Conservation (phyloP, 257 asterid species). For the Handroanthus guayacan region DNA sequence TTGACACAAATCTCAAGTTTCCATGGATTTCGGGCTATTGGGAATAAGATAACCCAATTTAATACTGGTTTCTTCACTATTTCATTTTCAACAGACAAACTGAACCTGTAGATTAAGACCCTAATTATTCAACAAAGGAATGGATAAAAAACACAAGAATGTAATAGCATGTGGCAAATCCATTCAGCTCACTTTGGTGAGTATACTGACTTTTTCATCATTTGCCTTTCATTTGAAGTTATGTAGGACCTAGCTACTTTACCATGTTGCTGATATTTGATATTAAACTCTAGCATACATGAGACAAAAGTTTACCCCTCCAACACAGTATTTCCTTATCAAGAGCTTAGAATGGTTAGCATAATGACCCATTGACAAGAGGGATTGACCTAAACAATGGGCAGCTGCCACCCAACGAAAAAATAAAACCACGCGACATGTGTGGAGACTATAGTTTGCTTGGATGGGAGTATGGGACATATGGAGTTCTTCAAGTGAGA, state of each 20-base stretch:
- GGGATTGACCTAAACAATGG: neutral
- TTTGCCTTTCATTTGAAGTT: slow-evolving; percentile 9
- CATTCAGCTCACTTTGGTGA: slow-evolving; percentile 7
- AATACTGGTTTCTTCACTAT: neutral
- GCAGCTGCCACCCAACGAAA: neutral
- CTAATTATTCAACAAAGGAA: slow-evolving; percentile 7
- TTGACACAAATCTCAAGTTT: neutral
- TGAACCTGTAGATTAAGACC: neutral
- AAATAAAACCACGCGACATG: neutral
- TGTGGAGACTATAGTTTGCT: neutral
- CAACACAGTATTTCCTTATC: neutral
- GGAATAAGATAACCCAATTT: neutral
- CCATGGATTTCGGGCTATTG: neutral
- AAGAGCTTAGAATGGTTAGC: neutral
- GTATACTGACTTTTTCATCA: neutral
- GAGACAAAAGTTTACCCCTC: neutral
- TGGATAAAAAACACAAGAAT: neutral
- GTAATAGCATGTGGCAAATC: neutral
- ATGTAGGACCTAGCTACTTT: slow-evolving; percentile 1
- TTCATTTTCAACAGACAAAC: neutral
- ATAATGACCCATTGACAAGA: neutral
- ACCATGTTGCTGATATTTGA: neutral
- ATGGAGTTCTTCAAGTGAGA: neutral
- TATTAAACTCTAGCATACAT: neutral
- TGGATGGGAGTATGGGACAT: neutral